Evolutionary conservation across 345 rosid species (phyloP), one percentile per base, ranked within the genome.

Genomic region (Excoecaria agallocha): DNA sequence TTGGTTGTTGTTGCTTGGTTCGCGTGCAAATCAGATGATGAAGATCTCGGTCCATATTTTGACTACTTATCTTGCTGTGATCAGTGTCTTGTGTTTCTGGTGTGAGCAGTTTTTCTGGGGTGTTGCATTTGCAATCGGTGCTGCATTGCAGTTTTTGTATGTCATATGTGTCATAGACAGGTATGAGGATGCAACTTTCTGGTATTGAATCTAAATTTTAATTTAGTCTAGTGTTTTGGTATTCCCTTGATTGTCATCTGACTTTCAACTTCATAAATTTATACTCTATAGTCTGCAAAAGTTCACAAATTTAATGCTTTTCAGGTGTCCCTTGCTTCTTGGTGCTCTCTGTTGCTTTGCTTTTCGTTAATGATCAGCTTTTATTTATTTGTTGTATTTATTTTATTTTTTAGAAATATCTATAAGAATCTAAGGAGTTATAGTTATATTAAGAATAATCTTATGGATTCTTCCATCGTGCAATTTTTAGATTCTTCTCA

Each of bases 111-210:
- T 77, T 79, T 92, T 94, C 76, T 90, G 96, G 89, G 98, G 97
- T 8, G 91, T 89, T 38, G 87, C 92, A 12, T 93, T 95, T 76
- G 96, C 92, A 3, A 74, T 85, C 43, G 97, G 90, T 71, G 97
- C 94, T 57, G 86, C 89, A 5, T 71, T 95, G 79, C 98, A 95
- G 90, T 95, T 95, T 84, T 81, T 95, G 87, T 95, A 95, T 82
- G 96, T 93, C 76, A 85, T 95, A 60, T 91, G 96, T n/a, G 97
- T 93, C 78, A 88, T 93, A 72, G 97, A 94, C 91, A 88, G 98
- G 98, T 94, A 86, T 12, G 79, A 67, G 45, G 24, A 54, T 38
- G 30, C 39, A 15, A 16, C 35, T 16, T 6, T 62, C 12, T 45
- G 46, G 39, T 10, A 64, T 58, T 6, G 1, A 59, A 16, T 38